A percentile compares a stretch with the other conserved stretches of the same genome.
These are phyloP conservation scores for Trypanosoma cruzi DNA, from an alignment of 208 protist genomes.

Conservation along the genomic window DNA sequence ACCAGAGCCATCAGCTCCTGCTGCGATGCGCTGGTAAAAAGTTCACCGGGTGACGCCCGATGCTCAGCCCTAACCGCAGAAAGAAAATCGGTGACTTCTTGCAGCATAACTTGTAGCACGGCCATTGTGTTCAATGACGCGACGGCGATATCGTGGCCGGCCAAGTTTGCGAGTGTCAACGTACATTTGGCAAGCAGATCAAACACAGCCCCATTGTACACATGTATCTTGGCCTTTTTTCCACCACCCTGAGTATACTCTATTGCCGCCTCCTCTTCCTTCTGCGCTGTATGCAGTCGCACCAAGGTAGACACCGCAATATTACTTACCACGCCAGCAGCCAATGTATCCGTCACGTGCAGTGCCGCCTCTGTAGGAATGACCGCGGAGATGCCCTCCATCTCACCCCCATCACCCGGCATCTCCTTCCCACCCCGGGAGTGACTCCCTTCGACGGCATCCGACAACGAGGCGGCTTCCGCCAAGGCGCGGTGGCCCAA, in stretches of 20 bases:
- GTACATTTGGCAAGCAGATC: slow-evolving; percentile 54
- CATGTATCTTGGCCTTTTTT: not conserved
- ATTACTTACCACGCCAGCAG: slow-evolving; percentile 42
- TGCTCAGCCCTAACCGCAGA: slow-evolving; percentile 15
- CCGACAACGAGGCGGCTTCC: not conserved
- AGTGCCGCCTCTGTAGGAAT: slow-evolving; percentile 61
- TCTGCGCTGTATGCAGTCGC: slow-evolving; percentile 47
- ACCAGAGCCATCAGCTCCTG: slow-evolving; percentile 28
- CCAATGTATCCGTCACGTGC: slow-evolving; percentile 54
- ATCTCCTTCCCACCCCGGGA: not conserved
- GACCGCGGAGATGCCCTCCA: slow-evolving; percentile 17
- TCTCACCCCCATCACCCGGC: not conserved
- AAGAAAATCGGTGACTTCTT: slow-evolving; percentile 39
- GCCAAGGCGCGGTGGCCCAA: slow-evolving; percentile 13
- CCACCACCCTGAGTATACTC: not conserved
- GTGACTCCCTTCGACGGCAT: not conserved
- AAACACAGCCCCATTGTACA: slow-evolving; percentile 50
- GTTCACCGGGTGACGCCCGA: not conserved
- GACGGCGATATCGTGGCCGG: slow-evolving; percentile 48
- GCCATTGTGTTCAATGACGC: slow-evolving; percentile 71
- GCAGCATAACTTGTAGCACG: slow-evolving; percentile 60
- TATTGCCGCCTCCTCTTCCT: not conserved
- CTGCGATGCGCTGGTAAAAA: slow-evolving; percentile 4
- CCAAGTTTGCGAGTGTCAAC: slow-evolving; percentile 45
- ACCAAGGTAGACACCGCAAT: slow-evolving; percentile 74